A percentile compares a stretch with the other conserved stretches of the same genome.
These are phyloP conservation scores for Zelonia costaricensis DNA, from an alignment of 208 protist species.

Conservation along the genomic window DNA sequence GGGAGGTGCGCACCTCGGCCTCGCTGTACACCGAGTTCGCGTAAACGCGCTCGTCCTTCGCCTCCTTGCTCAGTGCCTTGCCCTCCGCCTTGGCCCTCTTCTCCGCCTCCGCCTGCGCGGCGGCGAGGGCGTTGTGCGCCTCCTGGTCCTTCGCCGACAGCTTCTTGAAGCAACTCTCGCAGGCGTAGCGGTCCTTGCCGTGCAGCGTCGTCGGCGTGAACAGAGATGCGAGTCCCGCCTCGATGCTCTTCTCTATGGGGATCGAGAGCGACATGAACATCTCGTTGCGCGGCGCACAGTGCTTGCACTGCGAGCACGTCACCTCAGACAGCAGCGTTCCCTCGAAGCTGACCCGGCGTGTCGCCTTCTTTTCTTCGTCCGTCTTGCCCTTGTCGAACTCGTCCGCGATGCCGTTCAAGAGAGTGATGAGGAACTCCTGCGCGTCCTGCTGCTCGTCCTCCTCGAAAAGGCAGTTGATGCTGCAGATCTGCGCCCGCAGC, in stretches of 20 bases:
- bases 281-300: constrained; percentile 52
- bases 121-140: constrained; percentile 57
- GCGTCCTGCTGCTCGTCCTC: constrained; percentile 89
- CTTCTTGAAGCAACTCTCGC: constrained; percentile 79
- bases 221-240: constrained; percentile 49
- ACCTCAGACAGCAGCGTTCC: constrained; percentile 64
- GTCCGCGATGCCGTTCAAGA: constrained; percentile 83
- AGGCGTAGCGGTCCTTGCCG: constrained; percentile 80
- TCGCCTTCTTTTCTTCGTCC: constrained; percentile 49
- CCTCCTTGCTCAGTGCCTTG: constrained; percentile 26
- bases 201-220: constrained; percentile 45
- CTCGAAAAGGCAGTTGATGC: constrained; percentile 56
- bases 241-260: constrained; percentile 64
- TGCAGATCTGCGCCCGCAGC: constrained; percentile 52
- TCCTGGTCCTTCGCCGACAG: constrained; percentile 55
- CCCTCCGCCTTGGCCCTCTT: constrained; percentile 27
- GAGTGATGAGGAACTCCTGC: constrained; percentile 86
- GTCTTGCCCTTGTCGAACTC: constrained; percentile 79
- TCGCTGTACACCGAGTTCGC: constrained; percentile 79
- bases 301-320: constrained; percentile 53
- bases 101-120: constrained; percentile 35
- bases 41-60: constrained; percentile 30
- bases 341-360: constrained; percentile 69
- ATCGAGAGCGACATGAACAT: constrained; percentile 89
- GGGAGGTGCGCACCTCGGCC: constrained; percentile 55